Base-by-base conservation (phyloP, 495 filamentous ascomycete genomes). In the Lasiosphaeria ovina region DNA sequence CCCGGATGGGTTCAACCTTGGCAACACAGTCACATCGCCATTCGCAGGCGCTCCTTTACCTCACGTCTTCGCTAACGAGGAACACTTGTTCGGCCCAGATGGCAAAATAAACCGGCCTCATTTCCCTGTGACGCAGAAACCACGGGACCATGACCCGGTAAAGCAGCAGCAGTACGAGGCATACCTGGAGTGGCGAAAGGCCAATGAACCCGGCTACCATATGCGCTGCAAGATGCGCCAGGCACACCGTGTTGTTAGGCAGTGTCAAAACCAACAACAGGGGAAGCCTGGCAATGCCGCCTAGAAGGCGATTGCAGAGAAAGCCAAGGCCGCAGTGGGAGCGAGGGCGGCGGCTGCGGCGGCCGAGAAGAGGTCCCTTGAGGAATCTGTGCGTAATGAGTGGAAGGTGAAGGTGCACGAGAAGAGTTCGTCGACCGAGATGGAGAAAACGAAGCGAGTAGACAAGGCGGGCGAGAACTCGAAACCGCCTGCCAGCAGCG, bases 131-230 rank as follows among this genome's bases (percentile, higher is more conserved):
- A 73, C 69, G 5, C 59, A 61, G 16, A 73, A 73, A 51, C 71
- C 71, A 2, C 67, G 71, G 10, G 67, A 70, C 35, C 67, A 68
- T 38, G 67, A 73, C 54, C 69, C 71, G 31, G 61, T 72, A 51
- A 70, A 74, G 47, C 77, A 79, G 53, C 72, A 73, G 52, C 54
- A 65, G 38, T 79, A 77, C 58, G 77, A 79, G 62, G 62, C 66
- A 14, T 79, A 75, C 47, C 66, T 79, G 16, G 77, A 79, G 62
- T 66, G 65, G 57, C 70, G 67, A 50, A 76, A 77, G 38, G 69
- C 68, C 8, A 74, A 69, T 4, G 73, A 79, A 54, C 72, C 71
- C 4, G 60, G 62, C 0, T 79, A 76, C 50, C 75, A 77, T 34
- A 57, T 68, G 38, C 62, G 63, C 36, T 78, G 76, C 72, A 75